Evolutionary conservation across 2,329 filamentous ascomycete species (phyloP).

Genomic region (Mycocentrospora acerina): DNA sequence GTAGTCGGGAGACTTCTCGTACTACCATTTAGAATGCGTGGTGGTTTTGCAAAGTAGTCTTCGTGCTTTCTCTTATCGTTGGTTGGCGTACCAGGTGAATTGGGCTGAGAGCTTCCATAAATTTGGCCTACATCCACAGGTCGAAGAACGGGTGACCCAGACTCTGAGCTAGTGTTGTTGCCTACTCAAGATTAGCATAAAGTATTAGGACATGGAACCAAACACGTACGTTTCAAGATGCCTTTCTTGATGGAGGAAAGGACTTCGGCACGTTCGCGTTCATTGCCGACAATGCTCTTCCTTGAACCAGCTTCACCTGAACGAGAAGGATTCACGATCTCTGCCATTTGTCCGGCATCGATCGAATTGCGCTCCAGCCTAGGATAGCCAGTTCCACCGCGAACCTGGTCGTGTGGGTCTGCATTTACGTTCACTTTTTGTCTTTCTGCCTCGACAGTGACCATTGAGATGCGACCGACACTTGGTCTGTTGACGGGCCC

Average conservation of each 20-base stretch:
- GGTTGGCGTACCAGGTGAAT: slow-evolving; percentile 85
- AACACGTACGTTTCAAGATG: slow-evolving; percentile 81
- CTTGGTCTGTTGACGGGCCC: slow-evolving; percentile 64
- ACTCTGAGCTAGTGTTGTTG: slow-evolving; percentile 59
- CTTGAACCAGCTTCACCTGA: slow-evolving; percentile 58
- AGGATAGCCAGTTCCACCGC: slow-evolving; percentile 78
- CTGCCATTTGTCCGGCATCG: slow-evolving; percentile 60
- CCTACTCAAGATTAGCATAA: slow-evolving; percentile 32
- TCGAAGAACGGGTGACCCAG: slow-evolving; percentile 68
- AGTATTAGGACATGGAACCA: slow-evolving; percentile 4
- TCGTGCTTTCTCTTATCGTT: slow-evolving; percentile 64
- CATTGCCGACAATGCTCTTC: slow-evolving; percentile 88
- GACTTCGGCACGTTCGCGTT: slow-evolving; percentile 86
- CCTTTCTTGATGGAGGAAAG: slow-evolving; percentile 92
- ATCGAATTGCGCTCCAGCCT: slow-evolving; percentile 81
- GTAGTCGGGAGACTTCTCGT: slow-evolving; percentile 80
- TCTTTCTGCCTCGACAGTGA: slow-evolving; percentile 91
- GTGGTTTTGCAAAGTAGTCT: slow-evolving; percentile 83
- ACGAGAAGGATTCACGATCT: slow-evolving; percentile 39
- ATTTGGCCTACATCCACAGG: slow-evolving; percentile 62
- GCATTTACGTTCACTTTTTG: slow-evolving; percentile 78
- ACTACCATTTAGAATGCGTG: slow-evolving; percentile 69
- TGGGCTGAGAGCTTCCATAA: slow-evolving; percentile 81
- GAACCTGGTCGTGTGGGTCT: slow-evolving; percentile 65
- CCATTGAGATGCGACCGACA: slow-evolving; percentile 87